These are phyloP conservation scores for Moelleriella libera DNA, from an alignment of 2,329 filamentous ascomycete genomes.

Conservation along the genomic window DNA sequence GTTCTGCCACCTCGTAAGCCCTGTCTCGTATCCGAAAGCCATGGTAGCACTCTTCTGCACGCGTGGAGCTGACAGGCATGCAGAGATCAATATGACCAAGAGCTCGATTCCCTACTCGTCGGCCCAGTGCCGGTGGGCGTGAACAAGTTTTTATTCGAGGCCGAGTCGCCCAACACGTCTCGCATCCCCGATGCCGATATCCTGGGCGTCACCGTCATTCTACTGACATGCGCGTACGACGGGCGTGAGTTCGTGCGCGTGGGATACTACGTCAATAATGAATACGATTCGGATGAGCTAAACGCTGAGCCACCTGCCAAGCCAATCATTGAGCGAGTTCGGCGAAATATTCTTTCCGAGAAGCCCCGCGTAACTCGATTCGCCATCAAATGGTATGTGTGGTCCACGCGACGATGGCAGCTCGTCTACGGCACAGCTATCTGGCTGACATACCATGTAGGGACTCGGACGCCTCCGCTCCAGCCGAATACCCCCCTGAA, in stretches of 20 bases:
- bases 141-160: constrained; percentile 98
- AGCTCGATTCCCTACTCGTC: constrained; percentile 91
- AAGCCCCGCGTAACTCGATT: constrained; percentile 97
- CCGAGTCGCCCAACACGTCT: constrained; percentile 77
- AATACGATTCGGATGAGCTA: constrained; percentile 88
- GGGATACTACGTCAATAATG: constrained; percentile 99
- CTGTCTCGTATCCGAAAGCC: not conserved
- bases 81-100: constrained; percentile 93
- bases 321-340: constrained; percentile 82
- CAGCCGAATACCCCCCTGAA: constrained; percentile 90
- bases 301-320: constrained; percentile 81
- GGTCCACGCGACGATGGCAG: not conserved
- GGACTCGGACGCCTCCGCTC: constrained; percentile 96
- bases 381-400: constrained; percentile 90
- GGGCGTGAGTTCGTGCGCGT: constrained; percentile 94
- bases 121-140: constrained; percentile 95
- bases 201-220: constrained; percentile 90
- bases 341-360: constrained; percentile 84
- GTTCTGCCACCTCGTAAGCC: constrained; percentile 87
- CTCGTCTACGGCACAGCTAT: not conserved
- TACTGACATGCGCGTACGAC: constrained; percentile 93
- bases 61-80: not conserved
- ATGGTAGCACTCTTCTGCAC: not conserved
- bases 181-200: constrained; percentile 93
- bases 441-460: constrained; percentile 28